Base-by-base conservation (phyloP, 257 asterid genomes). In the Nemophila menziesii region DNA sequence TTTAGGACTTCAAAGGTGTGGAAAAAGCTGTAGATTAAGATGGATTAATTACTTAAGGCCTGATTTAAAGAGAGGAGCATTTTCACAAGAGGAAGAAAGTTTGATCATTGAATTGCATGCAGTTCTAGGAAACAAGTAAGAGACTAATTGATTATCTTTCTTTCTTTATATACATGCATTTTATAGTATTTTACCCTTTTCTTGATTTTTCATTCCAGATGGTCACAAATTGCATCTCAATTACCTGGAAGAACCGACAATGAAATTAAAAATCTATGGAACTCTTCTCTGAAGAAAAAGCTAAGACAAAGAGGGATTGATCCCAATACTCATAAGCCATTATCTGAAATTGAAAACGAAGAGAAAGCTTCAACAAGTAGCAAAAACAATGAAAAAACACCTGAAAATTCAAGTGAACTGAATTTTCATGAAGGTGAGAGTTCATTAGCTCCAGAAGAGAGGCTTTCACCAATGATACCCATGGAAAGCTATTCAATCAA, bases 1-100 rank as follows among this genome's bases (percentile, higher is more conserved):
- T 27, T 17, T 24, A 77, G 86, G 86, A 39, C 92, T 87, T 6
- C 97, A 82, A 45, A 66, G 97, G 67, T 87, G 97, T 39, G 97
- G 95, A 16, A 87, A 87, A 84, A 87, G 95, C 45, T 87, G 97
- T 61, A 71, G 97, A 46, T 46, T 87, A 12, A 65, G 97, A 54
- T 87, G 95, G 97, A 82, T 87, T 27, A 87, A 87, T 54, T 87
- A 87, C 64, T 52, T 87, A 24, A 71, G 97, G 68, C 97, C 97
- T 15, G 97, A 87, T 52, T 71, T 87, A 58, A 82, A 82, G 54
- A 71, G 95, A 65, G 95, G 97, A 33, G 75, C 94, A 57, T 87
- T 87, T 44, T 82, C 95, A 0, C 74, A 66, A 5, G 97, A 82
- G 15, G 97, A 87, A 29, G 97, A 87, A 65, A 78, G 54, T 48